Evolutionary conservation across 257 asterid species (phyloP).

Genomic region (Solanum corneliomulleri): DNA sequence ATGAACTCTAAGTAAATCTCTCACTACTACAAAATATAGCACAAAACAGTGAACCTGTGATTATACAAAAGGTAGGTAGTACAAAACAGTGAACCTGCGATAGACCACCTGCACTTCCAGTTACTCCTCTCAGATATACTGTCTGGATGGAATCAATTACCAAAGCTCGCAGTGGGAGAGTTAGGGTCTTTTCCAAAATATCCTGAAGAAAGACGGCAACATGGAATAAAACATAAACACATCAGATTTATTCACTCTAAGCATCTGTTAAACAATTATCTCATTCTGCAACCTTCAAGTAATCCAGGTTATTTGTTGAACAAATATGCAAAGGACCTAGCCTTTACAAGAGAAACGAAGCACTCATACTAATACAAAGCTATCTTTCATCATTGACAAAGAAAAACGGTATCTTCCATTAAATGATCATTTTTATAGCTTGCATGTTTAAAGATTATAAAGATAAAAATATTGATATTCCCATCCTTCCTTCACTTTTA

Average conservation of each 20-base stretch:
- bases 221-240: background rate
- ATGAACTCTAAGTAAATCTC: background rate
- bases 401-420: background rate
- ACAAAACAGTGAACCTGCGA: conserved; percentile 46
- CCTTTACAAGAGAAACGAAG: background rate
- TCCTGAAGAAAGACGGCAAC: conserved; percentile 41
- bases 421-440: background rate
- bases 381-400: background rate
- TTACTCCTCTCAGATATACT: conserved; percentile 60
- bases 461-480: background rate
- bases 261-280: background rate
- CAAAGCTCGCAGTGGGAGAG: conserved; percentile 54
- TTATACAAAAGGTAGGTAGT: background rate
- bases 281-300: background rate
- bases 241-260: background rate
- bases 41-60: conserved; percentile 44
- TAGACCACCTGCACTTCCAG: conserved; percentile 81
- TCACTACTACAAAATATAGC: background rate
- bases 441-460: background rate
- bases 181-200: conserved; percentile 62
- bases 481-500: background rate
- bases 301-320: background rate
- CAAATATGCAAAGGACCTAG: background rate
- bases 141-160: conserved; percentile 94
- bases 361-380: background rate